These are phyloP conservation scores for Hura crepitans DNA, from an alignment of 441 rosid species.

Conservation along the genomic window DNA sequence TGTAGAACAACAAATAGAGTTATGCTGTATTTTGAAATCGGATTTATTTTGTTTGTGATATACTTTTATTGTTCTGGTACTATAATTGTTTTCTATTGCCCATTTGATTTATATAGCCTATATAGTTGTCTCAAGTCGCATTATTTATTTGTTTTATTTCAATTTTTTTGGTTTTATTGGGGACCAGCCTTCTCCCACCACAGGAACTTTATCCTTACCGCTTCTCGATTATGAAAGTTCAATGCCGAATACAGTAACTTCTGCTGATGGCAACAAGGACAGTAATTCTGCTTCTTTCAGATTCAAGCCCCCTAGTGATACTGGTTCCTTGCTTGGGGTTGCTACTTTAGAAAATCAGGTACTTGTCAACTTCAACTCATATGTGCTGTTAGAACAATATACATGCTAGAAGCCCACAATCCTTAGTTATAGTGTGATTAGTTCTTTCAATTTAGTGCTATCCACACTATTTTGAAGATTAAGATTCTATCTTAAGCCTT, in stretches of 20 bases:
- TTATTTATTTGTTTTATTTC: neutral
- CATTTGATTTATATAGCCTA: neutral
- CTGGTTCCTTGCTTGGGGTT: constrained; percentile 26
- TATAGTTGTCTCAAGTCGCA: neutral
- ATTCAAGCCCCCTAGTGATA: constrained; percentile 25
- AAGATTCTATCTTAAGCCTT: neutral
- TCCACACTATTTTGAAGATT: neutral
- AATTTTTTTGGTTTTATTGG: constrained; percentile 2
- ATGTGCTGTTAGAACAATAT: neutral
- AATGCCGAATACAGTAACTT: constrained; percentile 19
- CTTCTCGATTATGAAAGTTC: constrained; percentile 26
- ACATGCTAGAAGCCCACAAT: neutral
- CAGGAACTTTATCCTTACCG: constrained; percentile 42
- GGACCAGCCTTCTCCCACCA: constrained; percentile 49
- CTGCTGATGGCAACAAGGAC: constrained; percentile 21
- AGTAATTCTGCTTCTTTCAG: constrained; percentile 24
- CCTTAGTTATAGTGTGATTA: neutral
- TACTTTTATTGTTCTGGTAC: neutral
- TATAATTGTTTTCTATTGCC: neutral
- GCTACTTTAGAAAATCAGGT: constrained; percentile 38
- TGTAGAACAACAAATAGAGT: neutral
- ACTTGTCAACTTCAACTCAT: neutral
- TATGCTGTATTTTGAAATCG: neutral
- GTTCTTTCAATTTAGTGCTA: neutral
- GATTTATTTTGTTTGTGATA: neutral